A percentile compares a stretch with the other conserved stretches of the same genome.
These are phyloP conservation scores for Coriolopsis trogii DNA, from an alignment of 1,284 basidiomycete species.

Conservation along the genomic window DNA sequence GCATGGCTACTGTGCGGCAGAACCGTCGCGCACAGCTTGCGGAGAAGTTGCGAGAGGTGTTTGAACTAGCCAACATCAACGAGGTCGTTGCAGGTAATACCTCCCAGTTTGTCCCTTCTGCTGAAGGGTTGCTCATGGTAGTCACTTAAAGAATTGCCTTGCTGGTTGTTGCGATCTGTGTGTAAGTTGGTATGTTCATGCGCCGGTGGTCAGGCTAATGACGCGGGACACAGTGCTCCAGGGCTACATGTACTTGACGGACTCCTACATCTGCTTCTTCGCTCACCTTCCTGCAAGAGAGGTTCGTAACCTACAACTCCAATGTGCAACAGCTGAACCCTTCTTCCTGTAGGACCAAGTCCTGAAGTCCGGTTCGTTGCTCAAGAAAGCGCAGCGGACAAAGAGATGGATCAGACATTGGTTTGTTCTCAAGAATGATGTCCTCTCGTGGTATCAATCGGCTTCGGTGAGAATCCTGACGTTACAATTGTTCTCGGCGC, in stretches of 20 bases:
- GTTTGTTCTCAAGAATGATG: slow-evolving; percentile 93
- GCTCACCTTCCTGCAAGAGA: slow-evolving; percentile 91
- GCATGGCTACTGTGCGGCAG: slow-evolving; percentile 71
- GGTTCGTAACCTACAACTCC: slow-evolving; percentile 45
- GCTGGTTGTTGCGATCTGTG: slow-evolving; percentile 85
- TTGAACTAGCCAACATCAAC: slow-evolving; percentile 75
- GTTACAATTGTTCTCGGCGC: too few species aligned
- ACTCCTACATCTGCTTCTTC: slow-evolving; percentile 93
- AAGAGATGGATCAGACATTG: slow-evolving; percentile 92
- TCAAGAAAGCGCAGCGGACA: slow-evolving; percentile 84
- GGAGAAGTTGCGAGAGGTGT: slow-evolving; percentile 84
- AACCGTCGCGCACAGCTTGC: slow-evolving; percentile 75
- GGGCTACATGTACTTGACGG: slow-evolving; percentile 96
- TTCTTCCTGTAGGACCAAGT: slow-evolving; percentile 92
- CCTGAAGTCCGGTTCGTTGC: slow-evolving; percentile 83
- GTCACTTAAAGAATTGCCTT: slow-evolving; percentile 89
- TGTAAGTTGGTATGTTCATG: slow-evolving; percentile 55
- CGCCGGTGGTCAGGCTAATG: background rate
- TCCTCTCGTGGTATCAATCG: slow-evolving; percentile 94
- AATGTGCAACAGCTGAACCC: too few species aligned
- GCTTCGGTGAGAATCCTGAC: slow-evolving; percentile 63
- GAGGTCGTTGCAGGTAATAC: slow-evolving; percentile 84
- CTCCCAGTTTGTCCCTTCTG: too few species aligned
- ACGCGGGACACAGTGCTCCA: slow-evolving; percentile 72
- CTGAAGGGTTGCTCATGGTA: too few species aligned